These are phyloP conservation scores for Nannochloropsis salina DNA, from an alignment of 108 stramenopile species.

Conservation along the genomic window DNA sequence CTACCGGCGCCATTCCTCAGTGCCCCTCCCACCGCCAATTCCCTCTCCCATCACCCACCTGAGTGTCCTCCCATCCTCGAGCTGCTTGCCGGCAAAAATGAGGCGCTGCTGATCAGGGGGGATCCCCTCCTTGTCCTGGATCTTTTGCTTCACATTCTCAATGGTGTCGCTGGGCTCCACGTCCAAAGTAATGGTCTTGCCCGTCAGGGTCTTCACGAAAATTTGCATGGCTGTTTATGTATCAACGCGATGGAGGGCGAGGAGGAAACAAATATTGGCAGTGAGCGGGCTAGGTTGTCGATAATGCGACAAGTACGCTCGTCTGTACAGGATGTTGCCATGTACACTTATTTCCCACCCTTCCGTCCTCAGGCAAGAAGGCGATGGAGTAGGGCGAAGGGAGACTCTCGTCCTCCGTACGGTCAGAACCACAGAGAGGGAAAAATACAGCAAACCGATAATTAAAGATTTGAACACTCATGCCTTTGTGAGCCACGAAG, in stretches of 20 bases:
- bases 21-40: neutral
- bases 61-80: constrained; percentile 84
- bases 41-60: constrained; percentile 11
- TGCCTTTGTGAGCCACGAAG: too few relatives aligned
- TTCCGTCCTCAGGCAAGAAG: too few relatives aligned
- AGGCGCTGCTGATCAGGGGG: constrained; percentile 94
- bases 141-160: constrained; percentile 89
- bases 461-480: too few relatives aligned
- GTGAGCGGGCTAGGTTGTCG: too few relatives aligned
- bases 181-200: constrained; percentile 94
- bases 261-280: neutral
- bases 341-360: too few relatives aligned
- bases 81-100: constrained; percentile 94
- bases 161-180: constrained; percentile 92
- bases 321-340: too few relatives aligned
- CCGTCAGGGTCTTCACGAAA: constrained; percentile 53
- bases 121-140: constrained; percentile 93
- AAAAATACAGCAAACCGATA: too few relatives aligned
- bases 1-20: too few relatives aligned
- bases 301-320: too few relatives aligned
- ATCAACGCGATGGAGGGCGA: neutral
- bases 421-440: too few relatives aligned
- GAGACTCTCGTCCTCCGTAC: too few relatives aligned
- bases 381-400: too few relatives aligned
- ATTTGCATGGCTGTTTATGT: constrained; percentile 23